A percentile compares a stretch with the other conserved stretches of the same genome.
Evolutionary conservation across 2,329 filamentous ascomycete genomes (phyloP).

Genomic region (Apiospora sp.): DNA sequence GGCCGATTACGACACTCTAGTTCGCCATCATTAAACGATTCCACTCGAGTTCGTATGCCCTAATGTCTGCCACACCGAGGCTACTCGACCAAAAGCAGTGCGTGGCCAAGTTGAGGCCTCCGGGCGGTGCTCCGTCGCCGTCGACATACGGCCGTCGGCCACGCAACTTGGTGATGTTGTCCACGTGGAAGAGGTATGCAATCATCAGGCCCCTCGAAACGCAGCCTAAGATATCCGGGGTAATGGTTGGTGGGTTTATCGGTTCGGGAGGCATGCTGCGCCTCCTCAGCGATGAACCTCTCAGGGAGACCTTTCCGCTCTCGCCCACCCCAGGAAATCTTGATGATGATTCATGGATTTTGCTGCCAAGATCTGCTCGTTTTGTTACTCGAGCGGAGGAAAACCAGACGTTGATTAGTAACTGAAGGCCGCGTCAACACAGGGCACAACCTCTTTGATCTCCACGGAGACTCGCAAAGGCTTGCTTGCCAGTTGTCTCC

Average conservation of each 20-base stretch:
- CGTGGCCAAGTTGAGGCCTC: neutral
- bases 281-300: neutral
- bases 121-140: conserved; percentile 1
- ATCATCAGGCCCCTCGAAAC: neutral
- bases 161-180: neutral
- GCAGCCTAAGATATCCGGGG: neutral
- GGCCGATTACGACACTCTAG: neutral
- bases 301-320: no score
- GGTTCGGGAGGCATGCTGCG: neutral
- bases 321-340: neutral
- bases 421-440: neutral
- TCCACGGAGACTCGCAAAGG: neutral
- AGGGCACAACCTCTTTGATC: neutral
- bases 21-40: neutral
- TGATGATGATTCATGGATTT: conserved; percentile 13
- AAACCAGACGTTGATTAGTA: neutral
- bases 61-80: neutral
- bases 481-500: neutral
- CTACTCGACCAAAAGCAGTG: neutral
- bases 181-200: neutral
- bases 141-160: conserved; percentile 5
- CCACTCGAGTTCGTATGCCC: neutral
- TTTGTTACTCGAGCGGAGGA: neutral
- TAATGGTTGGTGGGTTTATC: neutral
- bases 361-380: neutral